Evolutionary conservation across 305 asterid genomes (phyloP).

Genomic region (Rubia tinctorum): DNA sequence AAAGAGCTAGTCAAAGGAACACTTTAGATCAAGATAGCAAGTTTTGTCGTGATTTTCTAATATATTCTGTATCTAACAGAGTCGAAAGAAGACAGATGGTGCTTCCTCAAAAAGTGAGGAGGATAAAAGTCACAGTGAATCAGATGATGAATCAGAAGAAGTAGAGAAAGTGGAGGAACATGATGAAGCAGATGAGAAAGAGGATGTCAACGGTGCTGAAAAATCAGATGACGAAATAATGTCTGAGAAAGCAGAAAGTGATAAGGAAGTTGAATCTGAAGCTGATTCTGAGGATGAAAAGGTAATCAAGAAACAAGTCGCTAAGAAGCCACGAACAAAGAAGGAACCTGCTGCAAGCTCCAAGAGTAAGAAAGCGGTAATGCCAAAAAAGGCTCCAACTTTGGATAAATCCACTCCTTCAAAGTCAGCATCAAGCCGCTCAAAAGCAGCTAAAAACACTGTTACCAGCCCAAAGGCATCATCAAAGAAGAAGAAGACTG

Average conservation of each 20-base stretch:
- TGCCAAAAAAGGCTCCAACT: conserved; percentile 45
- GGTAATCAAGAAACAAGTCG: conserved; percentile 16
- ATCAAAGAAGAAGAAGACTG: conserved; percentile 60
- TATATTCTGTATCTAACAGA: conserved; percentile 34
- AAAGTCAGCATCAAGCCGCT: conserved; percentile 42
- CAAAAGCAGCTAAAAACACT: conserved; percentile 31
- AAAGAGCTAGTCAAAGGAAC: background rate
- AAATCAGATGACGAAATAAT: conserved; percentile 57
- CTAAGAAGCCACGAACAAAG: conserved; percentile 24
- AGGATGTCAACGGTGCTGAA: conserved; percentile 40
- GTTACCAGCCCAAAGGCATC: conserved; percentile 46
- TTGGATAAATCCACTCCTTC: conserved; percentile 50
- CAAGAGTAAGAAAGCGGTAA: conserved; percentile 22
- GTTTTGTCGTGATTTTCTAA: conserved; percentile 1
- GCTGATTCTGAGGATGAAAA: conserved; percentile 25
- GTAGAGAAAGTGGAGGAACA: conserved; percentile 46
- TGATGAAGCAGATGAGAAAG: conserved; percentile 32
- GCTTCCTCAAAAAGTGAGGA: conserved; percentile 48
- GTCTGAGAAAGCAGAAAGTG: conserved; percentile 61
- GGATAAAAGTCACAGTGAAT: conserved; percentile 38
- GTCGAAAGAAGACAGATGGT: conserved; percentile 44
- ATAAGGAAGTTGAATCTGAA: conserved; percentile 21
- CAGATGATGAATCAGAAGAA: conserved; percentile 57
- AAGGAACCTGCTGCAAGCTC: conserved; percentile 31
- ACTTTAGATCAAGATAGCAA: background rate